Conservation (phyloP, 2,329 filamentous ascomycete species). For the Teratosphaeria destructans region DNA sequence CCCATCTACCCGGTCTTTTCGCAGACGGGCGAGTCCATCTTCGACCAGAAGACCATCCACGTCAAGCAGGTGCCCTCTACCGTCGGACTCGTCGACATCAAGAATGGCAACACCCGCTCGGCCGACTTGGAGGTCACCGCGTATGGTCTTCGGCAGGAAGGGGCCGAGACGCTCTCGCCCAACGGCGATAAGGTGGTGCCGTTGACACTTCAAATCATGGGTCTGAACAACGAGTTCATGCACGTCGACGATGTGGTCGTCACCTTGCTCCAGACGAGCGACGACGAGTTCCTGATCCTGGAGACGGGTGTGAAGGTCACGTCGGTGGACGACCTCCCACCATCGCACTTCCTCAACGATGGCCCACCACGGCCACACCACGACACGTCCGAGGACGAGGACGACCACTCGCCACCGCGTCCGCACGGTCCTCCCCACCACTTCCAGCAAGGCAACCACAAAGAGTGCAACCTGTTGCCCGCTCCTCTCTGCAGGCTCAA, state of each 20-base stretch:
- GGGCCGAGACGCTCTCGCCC: slow-evolving; percentile 38
- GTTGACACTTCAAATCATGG: slow-evolving; percentile 49
- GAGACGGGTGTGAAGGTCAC: slow-evolving; percentile 1
- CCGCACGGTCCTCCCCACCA: slow-evolving; percentile 4
- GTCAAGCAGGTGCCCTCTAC: slow-evolving; percentile 18
- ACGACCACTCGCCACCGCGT: background rate
- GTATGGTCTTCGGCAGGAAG: slow-evolving; percentile 27
- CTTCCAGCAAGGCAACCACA: slow-evolving; percentile 18
- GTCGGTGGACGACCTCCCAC: background rate
- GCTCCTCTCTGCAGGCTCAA: slow-evolving; percentile 48
- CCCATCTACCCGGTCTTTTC: slow-evolving; percentile 42
- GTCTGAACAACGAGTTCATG: slow-evolving; percentile 41
- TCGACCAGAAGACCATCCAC: slow-evolving; percentile 7
- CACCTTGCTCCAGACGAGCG: slow-evolving; percentile 50
- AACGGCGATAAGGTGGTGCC: slow-evolving; percentile 43
- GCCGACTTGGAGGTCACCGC: slow-evolving; percentile 25
- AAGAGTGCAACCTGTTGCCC: slow-evolving; percentile 28
- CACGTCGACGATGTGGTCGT: slow-evolving; percentile 50
- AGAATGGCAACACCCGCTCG: slow-evolving; percentile 20
- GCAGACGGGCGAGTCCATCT: slow-evolving; percentile 1
- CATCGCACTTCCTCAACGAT: background rate
- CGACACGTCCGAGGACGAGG: background rate
- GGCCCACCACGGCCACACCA: slow-evolving; percentile 17
- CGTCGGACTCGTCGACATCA: slow-evolving; percentile 13
- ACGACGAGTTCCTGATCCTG: slow-evolving; percentile 46